Conservation (phyloP, 306 rosid genomes). For the Quercus berberidifolia region DNA sequence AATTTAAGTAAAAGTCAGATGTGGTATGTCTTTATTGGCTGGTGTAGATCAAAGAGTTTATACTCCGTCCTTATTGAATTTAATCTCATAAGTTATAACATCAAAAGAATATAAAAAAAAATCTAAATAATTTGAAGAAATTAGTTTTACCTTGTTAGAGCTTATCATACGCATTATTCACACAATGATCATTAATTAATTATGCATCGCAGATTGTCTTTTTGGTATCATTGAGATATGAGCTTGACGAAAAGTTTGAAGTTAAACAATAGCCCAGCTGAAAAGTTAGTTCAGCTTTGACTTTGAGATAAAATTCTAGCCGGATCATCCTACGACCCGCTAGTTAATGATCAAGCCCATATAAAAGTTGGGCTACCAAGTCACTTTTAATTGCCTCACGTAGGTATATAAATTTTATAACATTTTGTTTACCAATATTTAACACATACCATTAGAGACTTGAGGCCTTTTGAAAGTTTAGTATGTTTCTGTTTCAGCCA, state of each 20-base stretch:
- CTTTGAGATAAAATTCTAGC: not conserved
- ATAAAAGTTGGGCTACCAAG: not conserved
- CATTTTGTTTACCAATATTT: too few relatives aligned
- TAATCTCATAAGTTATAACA: too few relatives aligned
- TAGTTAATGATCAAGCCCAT: not conserved
- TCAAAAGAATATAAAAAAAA: too few relatives aligned
- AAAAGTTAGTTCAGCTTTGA: not conserved
- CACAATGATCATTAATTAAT: not conserved
- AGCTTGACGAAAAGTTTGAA: not conserved
- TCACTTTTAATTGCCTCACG: not conserved
- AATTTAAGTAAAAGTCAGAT: too few relatives aligned
- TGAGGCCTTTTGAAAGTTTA: too few relatives aligned
- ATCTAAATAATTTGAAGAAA: not conserved
- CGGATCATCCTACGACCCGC: not conserved
- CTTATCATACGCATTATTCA: not conserved
- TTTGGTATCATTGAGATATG: not conserved
- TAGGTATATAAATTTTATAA: not conserved
- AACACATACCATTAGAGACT: too few relatives aligned
- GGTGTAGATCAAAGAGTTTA: too few relatives aligned
- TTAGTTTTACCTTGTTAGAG: not conserved
- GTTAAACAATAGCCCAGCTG: not conserved
- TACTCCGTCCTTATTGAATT: too few relatives aligned
- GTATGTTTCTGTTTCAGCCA: too few relatives aligned
- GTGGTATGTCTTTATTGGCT: too few relatives aligned
- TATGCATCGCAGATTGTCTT: not conserved